These are phyloP conservation scores for Pleurotus giganteus DNA, from an alignment of 768 basidiomycete genomes.

Conservation along the genomic window DNA sequence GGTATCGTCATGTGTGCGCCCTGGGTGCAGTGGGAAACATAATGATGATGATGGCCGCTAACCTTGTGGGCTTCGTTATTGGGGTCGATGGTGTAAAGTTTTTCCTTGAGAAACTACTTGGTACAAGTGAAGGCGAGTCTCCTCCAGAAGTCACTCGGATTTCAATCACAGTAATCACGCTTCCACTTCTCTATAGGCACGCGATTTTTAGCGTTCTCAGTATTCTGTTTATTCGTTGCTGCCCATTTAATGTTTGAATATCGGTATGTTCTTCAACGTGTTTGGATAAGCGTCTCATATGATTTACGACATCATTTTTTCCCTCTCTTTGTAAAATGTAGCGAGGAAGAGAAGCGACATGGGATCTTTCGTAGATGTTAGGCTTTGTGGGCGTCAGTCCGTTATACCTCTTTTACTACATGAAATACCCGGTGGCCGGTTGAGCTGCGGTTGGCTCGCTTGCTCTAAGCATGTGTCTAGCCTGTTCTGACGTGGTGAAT, in stretches of 20 bases:
- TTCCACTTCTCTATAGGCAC: slow-evolving; percentile 43
- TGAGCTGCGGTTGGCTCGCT: neutral
- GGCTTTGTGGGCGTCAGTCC: slow-evolving; percentile 9
- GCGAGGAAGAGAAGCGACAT: slow-evolving; percentile 71
- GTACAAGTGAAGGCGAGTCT: slow-evolving; percentile 55
- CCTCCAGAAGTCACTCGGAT: slow-evolving; percentile 1
- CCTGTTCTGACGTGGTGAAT: neutral
- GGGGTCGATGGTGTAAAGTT: slow-evolving; percentile 78
- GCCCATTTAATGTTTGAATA: slow-evolving; percentile 97
- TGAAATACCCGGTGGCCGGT: neutral
- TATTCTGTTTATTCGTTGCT: slow-evolving; percentile 70
- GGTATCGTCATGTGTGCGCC: slow-evolving; percentile 89
- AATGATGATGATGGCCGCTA: slow-evolving; percentile 87
- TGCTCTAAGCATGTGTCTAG: neutral
- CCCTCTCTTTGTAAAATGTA: slow-evolving; percentile 21
- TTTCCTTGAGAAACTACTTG: slow-evolving; percentile 60
- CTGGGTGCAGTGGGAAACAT: slow-evolving; percentile 82
- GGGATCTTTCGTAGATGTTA: slow-evolving; percentile 56
- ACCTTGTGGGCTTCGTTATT: slow-evolving; percentile 93
- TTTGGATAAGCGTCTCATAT: slow-evolving; percentile 5
- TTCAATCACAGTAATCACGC: neutral
- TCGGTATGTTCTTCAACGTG: slow-evolving; percentile 46
- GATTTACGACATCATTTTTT: neutral
- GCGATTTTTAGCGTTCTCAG: slow-evolving; percentile 59
- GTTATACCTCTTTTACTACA: neutral